These are phyloP conservation scores for Suillus paluster DNA, from an alignment of 768 basidiomycete species.

Conservation along the genomic window DNA sequence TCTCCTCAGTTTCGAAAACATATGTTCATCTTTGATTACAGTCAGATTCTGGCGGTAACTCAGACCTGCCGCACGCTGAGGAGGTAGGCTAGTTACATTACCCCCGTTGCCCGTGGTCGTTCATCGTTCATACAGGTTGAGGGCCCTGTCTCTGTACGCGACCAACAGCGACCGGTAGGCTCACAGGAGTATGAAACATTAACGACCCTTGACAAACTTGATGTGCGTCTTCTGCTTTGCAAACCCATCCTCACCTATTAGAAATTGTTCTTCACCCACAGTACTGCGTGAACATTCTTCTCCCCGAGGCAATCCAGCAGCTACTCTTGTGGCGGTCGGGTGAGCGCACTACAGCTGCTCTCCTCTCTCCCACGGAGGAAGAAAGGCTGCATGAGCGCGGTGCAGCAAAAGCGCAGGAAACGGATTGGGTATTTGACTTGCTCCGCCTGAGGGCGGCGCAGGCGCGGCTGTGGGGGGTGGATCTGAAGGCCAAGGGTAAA, in stretches of 20 bases:
- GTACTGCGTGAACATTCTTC: conserved; percentile 75
- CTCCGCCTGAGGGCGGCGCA: conserved; percentile 42
- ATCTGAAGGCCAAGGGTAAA: conserved; percentile 32
- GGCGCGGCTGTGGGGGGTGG: conserved; percentile 42
- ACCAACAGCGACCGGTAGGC: conserved; percentile 35
- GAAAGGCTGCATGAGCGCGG: conserved; percentile 54
- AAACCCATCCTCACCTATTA: conserved; percentile 7
- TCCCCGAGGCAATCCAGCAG: conserved; percentile 74
- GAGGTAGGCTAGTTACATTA: not conserved
- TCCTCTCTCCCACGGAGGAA: conserved; percentile 62
- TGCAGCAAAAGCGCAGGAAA: conserved; percentile 49
- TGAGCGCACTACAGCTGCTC: conserved; percentile 50
- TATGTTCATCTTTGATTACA: not conserved
- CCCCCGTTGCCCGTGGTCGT: not conserved
- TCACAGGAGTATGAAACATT: conserved; percentile 50
- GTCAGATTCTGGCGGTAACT: not conserved
- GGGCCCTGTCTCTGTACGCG: not conserved
- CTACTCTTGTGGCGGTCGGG: conserved; percentile 75
- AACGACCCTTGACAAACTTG: conserved; percentile 52
- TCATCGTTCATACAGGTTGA: not conserved
- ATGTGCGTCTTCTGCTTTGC: conserved; percentile 39
- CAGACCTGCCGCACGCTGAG: not conserved
- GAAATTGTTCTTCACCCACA: conserved; percentile 27
- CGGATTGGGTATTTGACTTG: conserved; percentile 74
- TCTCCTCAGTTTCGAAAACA: not conserved